A percentile compares a stretch with the other conserved stretches of the same genome.
Evolutionary conservation across 1,139 yeast genomes (phyloP).

Genomic region (Diutina rugosa): DNA sequence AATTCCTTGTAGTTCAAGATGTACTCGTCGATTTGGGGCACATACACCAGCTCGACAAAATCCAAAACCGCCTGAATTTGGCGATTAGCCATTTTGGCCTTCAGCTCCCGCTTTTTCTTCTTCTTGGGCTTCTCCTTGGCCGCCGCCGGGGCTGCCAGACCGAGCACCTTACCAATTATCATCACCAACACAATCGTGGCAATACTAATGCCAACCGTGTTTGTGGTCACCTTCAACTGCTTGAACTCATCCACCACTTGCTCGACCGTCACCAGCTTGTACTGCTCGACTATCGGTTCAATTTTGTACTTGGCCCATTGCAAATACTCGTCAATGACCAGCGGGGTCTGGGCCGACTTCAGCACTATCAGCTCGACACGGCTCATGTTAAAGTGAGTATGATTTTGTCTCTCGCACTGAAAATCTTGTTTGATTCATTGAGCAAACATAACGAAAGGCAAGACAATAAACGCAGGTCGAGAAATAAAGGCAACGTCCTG

Average conservation of each 20-base stretch:
- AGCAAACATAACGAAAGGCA: not conserved
- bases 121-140: slow-evolving; percentile 9
- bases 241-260: slow-evolving; percentile 19
- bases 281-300: not conserved
- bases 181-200: slow-evolving; percentile 11
- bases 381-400: not conserved
- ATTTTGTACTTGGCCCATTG: not conserved
- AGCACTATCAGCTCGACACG: not conserved
- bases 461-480: not conserved
- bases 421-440: not conserved
- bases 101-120: slow-evolving; percentile 25
- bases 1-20: slow-evolving; percentile 20
- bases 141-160: slow-evolving; percentile 5
- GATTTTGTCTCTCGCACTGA: not conserved
- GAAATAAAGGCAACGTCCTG: not conserved
- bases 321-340: not conserved
- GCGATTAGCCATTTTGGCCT: slow-evolving; percentile 31
- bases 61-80: slow-evolving; percentile 30
- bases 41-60: slow-evolving; percentile 27
- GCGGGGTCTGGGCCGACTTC: not conserved
- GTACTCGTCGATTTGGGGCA: slow-evolving; percentile 31
- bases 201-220: slow-evolving; percentile 22
- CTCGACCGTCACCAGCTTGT: slow-evolving; percentile 7
- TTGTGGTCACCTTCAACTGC: slow-evolving; percentile 18
- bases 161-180: slow-evolving; percentile 9